Percentiles rank a stretch among this genome's conserved stretches.
Conservation (phyloP, 306 rosid genomes). For the Prunus fruticosa region DNA sequence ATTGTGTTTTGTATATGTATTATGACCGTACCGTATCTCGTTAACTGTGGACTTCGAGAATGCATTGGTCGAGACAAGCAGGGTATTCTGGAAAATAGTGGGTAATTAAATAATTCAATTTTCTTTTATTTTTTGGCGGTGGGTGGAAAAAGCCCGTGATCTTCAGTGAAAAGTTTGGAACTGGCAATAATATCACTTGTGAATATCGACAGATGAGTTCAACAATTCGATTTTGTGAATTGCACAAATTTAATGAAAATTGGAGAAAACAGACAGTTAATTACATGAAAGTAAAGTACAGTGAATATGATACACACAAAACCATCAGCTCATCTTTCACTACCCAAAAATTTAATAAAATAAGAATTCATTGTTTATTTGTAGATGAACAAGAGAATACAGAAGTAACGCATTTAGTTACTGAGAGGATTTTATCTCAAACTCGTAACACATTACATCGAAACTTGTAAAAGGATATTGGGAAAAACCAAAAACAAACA, state of each 20-base stretch:
- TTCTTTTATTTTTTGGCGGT: too few relatives aligned
- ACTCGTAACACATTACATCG: not conserved
- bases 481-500: not conserved
- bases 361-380: not conserved
- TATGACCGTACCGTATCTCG: too few relatives aligned
- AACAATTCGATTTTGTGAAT: too few relatives aligned
- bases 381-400: conserved; percentile 15
- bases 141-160: too few relatives aligned
- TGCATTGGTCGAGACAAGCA: too few relatives aligned
- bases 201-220: too few relatives aligned
- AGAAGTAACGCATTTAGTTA: not conserved
- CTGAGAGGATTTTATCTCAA: conserved; percentile 12
- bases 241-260: not conserved
- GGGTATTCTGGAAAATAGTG: too few relatives aligned
- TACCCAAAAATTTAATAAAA: not conserved
- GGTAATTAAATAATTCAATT: too few relatives aligned
- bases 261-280: not conserved
- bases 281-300: too few relatives aligned
- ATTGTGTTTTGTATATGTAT: too few relatives aligned
- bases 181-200: not conserved
- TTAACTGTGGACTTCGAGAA: too few relatives aligned
- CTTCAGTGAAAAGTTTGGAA: not conserved
- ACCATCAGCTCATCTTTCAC: not conserved
- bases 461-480: not conserved
- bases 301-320: not conserved